Evolutionary conservation across 768 basidiomycete species (phyloP).

Genomic region (Suillus bovinus): DNA sequence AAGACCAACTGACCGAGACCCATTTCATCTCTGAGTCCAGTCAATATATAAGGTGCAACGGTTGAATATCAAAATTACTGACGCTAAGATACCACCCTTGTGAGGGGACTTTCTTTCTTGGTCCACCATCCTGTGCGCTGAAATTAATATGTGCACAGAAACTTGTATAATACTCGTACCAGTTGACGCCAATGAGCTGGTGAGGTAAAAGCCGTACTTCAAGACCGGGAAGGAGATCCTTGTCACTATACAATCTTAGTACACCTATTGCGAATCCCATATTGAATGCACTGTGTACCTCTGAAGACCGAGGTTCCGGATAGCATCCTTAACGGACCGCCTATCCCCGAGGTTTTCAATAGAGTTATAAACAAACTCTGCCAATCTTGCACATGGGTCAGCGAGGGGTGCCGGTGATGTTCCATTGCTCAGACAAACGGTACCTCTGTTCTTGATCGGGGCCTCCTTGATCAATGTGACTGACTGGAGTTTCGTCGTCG

Average conservation of each 20-base stretch:
- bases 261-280: background rate
- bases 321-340: slow-evolving; percentile 51
- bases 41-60: slow-evolving; percentile 10
- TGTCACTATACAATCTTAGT: slow-evolving; percentile 36
- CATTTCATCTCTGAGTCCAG: slow-evolving; percentile 60
- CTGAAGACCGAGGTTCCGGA: slow-evolving; percentile 51
- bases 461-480: slow-evolving; percentile 57
- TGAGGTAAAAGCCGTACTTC: slow-evolving; percentile 72
- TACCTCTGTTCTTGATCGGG: slow-evolving; percentile 56
- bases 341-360: slow-evolving; percentile 60
- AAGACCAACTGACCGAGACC: slow-evolving; percentile 45
- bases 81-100: slow-evolving; percentile 67
- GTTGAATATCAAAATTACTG: slow-evolving; percentile 21
- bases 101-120: slow-evolving; percentile 50
- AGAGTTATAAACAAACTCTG: slow-evolving; percentile 59
- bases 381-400: slow-evolving; percentile 41
- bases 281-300: slow-evolving; percentile 36
- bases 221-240: slow-evolving; percentile 65
- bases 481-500: slow-evolving; percentile 48
- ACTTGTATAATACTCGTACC: slow-evolving; percentile 37
- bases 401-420: background rate
- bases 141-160: background rate
- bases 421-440: background rate
- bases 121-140: slow-evolving; percentile 58
- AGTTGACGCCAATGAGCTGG: slow-evolving; percentile 76